These are phyloP conservation scores for Hylodesmum podocarpum DNA, from an alignment of 306 rosid genomes.

Conservation along the genomic window DNA sequence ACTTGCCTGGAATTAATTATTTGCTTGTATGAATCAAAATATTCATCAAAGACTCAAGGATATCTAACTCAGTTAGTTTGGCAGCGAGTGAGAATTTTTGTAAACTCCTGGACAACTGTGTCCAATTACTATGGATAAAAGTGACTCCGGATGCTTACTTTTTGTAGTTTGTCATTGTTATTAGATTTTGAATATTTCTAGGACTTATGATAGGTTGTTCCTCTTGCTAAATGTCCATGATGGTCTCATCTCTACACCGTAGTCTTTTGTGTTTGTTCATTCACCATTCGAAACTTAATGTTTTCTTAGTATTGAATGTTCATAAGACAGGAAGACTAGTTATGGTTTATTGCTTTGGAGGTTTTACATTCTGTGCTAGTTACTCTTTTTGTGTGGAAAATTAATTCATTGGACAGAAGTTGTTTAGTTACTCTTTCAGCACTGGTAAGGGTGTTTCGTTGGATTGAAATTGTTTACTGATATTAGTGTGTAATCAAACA, in stretches of 20 bases:
- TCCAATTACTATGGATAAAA: no score
- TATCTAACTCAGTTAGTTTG: no score
- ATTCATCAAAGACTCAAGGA: no score
- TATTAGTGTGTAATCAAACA: no score
- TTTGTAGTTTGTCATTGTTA: background rate
- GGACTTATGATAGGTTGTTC: background rate
- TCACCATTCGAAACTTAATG: background rate
- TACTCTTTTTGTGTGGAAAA: background rate
- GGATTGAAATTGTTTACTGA: background rate
- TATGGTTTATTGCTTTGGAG: background rate
- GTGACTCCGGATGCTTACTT: background rate
- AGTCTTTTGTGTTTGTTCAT: background rate
- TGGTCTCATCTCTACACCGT: background rate
- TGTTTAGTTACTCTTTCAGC: background rate
- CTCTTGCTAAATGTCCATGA: background rate
- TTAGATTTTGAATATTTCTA: background rate
- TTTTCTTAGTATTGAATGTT: background rate
- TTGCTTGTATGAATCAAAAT: background rate
- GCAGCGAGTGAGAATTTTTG: no score
- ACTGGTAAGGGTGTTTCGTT: background rate
- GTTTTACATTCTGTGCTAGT: background rate
- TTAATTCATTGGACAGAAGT: background rate
- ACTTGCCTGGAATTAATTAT: background rate
- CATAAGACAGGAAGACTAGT: background rate
- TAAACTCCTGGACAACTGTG: no score